Base-by-base conservation (phyloP, 2,329 filamentous ascomycete species). In the Hymenoscyphus fructigenus region DNA sequence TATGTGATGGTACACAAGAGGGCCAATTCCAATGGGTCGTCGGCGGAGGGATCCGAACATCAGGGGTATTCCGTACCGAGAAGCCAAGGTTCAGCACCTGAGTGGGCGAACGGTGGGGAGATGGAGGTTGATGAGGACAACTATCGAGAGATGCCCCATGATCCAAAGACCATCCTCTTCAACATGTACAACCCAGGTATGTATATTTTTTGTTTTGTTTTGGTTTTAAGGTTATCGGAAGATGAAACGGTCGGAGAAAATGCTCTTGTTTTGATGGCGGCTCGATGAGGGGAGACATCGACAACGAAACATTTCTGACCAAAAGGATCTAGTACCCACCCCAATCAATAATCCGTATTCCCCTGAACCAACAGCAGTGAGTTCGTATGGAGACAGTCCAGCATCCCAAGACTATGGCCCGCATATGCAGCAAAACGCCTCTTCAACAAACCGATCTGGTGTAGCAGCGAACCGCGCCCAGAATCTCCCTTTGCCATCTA, bases 1-100 rank as follows among this genome's bases (percentile, higher is more conserved):
- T 66, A 63, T 38, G 64, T 63, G 38, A 66, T 66, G 57, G 57
- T 66, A 20, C 64, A 60, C 29, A 65, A 56, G 60, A 65, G 64
- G 55, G 38, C 58, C 9, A 29, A 50, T 32, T 66, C 64, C 26
- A 65, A 61, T 23, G 26, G 47, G 23, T 57, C 28, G 17, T 63
- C 64, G 9, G 50, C 44, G 32, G 53, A 55, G 6, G 64, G 58
- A 28, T 66, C 64, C 20, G 64, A 63, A 20, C 60, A 55, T 28
- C 61, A 58, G 38, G 28, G 29, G 44, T 63, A 58, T 44, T 66
- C 64, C 32, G 57, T 63, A 17, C 64, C 64, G 23, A 61, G 59
- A 28, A 60, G 59, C 32, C 58, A 47, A 32, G 64, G 64, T 17
- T 66, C 64, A n/a, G 47, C 50, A 32, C 32, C 47, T 38, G 64